These are phyloP conservation scores for Euryodendron excelsum DNA, from an alignment of 148 eudicot species.

Conservation along the genomic window DNA sequence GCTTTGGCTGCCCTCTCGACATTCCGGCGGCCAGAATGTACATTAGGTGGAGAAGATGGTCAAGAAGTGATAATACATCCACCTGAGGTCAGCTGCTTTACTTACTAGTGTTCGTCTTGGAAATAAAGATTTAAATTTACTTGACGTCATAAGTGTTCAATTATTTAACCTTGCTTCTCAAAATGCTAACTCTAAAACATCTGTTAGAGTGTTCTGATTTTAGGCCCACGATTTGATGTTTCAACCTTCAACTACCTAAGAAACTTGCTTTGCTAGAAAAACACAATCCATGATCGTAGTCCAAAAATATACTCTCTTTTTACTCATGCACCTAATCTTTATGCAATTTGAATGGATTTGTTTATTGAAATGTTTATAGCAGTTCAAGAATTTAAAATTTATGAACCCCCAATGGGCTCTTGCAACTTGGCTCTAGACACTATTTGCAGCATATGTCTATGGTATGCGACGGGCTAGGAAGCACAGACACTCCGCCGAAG, in stretches of 20 bases:
- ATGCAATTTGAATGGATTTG: background rate
- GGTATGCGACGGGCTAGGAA: too few relatives aligned
- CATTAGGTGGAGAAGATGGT: conserved; percentile 75
- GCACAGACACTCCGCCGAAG: too few relatives aligned
- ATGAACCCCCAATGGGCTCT: background rate
- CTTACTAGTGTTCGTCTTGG: background rate
- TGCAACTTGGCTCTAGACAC: background rate
- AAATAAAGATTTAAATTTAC: background rate
- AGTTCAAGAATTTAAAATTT: background rate
- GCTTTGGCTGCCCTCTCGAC: conserved; percentile 89
- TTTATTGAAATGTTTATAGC: background rate
- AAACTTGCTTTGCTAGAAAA: background rate
- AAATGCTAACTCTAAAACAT: background rate
- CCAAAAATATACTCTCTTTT: background rate
- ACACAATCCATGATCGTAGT: background rate
- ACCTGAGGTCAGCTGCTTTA: conserved; percentile 48
- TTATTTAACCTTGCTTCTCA: background rate
- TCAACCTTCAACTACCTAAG: background rate
- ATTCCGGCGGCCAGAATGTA: conserved; percentile 87
- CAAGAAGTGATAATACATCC: conserved; percentile 74
- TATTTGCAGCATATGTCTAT: background rate
- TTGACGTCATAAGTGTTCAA: background rate
- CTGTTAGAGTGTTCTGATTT: background rate
- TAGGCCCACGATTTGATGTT: background rate
- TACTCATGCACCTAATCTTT: background rate